Evolutionary conservation across 352 stramenopile genomes (phyloP), one percentile per base, ranked within the genome.

Genomic region (Pythium oligandrum): DNA sequence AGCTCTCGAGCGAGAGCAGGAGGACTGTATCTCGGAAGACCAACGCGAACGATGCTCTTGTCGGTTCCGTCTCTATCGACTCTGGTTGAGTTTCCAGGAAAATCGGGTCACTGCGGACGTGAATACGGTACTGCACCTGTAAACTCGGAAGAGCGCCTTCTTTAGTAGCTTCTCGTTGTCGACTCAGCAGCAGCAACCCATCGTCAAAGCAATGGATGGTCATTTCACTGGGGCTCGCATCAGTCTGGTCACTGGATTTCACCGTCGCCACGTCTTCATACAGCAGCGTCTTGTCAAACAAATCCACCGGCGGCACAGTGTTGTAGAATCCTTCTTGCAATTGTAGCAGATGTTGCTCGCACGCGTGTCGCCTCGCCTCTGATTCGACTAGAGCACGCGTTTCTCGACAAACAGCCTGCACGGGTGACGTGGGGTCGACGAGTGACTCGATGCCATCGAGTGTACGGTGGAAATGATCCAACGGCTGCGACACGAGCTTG

Each of bases 401-500:
- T 12, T 42, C 12, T 0, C 17, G 17, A 26, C 17, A 26, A 26
- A 26, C 17, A 26, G 17, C 17, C 17, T 26, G 17, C 17, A 26
- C 17, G 17, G 17, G 17, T 26, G 17, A 26, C 17, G 17, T 26
- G 17, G 17, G 17, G 38, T 42, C 38, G 38, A 42, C 38, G 7
- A 12, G 7, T 42, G 7, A 8, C 12, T 42, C 38, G 38, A 12
- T 42, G 38, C 38, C 38, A 42, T 42, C 38, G 38, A 12, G 7
- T 12, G 12, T 42, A 12, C 7, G 7, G 38, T 12, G 7, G 38
- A 42, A 12, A 8, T 12, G 38, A 8, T 35, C 31, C n/a, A 35
- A 34, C n/a, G n/a, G 44, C 31, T n/a, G 8, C 8, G 44, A 7
- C n/a, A 71, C 35, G 30, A 45, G 62, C 4, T 32, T 48, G n/a